phyloP scores from a whole-genome alignment of 2,329 filamentous ascomycete species.

The Phaeosphaeria sp. region DNA sequence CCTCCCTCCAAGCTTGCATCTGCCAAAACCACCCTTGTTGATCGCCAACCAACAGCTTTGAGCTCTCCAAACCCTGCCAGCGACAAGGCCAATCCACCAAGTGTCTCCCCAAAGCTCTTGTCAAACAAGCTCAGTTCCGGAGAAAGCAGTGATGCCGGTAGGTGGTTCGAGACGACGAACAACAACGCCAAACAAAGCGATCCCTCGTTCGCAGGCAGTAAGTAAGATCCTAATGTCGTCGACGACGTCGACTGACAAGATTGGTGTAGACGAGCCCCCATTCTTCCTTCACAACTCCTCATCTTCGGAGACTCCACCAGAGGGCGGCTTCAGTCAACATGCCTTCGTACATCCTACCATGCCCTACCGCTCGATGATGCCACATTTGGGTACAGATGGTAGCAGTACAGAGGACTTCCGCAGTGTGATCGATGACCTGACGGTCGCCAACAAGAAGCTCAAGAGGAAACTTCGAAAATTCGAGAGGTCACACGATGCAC shows the following conservation, averaged over 20 bases:
- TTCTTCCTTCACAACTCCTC: constrained; percentile 56
- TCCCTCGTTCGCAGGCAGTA: constrained; percentile 52
- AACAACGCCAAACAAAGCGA: constrained; percentile 52
- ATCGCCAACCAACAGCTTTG: constrained; percentile 16
- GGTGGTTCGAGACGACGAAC: constrained; percentile 61
- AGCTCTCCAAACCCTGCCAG: constrained; percentile 39
- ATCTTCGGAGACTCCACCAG: constrained; percentile 52
- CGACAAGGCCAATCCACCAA: constrained; percentile 50
- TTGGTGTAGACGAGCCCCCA: constrained; percentile 49
- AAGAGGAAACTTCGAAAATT: constrained; percentile 76
- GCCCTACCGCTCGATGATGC: constrained; percentile 43
- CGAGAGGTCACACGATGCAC: constrained; percentile 70
- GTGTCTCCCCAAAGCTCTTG: constrained; percentile 40
- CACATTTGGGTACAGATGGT: constrained; percentile 52
- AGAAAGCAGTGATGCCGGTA: constrained; percentile 60
- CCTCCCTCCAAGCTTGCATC: constrained; percentile 21
- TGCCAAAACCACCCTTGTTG: constrained; percentile 1
- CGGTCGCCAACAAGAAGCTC: constrained; percentile 80
- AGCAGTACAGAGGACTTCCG: constrained; percentile 78
- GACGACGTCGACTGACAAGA: constrained; percentile 5
- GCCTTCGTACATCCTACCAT: constrained; percentile 21
- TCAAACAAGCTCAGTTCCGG: constrained; percentile 54
- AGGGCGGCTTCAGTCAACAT: constrained; percentile 27
- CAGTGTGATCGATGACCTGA: constrained; percentile 86
- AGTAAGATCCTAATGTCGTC: constrained; percentile 13